Conservation (phyloP, 2,329 filamentous ascomycete genomes). For the Penicillium sclerotiorum region DNA sequence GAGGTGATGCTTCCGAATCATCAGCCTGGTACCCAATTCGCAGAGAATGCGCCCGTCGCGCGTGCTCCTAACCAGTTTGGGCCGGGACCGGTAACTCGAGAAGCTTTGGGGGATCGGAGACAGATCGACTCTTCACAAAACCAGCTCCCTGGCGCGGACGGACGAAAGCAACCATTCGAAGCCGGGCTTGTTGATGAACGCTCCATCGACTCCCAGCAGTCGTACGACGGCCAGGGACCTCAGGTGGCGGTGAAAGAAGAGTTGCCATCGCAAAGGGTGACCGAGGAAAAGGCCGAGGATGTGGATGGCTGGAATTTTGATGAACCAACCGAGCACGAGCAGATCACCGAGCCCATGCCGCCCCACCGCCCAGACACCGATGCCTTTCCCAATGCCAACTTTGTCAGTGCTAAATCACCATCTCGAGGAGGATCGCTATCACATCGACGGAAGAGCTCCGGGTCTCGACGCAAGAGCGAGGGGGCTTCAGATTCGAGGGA, state of each 20-base stretch:
- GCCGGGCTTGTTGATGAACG: constrained; percentile 54
- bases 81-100: constrained; percentile 42
- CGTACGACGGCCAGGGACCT: constrained; percentile 61
- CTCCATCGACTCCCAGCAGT: constrained; percentile 60
- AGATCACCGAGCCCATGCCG: constrained; percentile 49
- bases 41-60: constrained; percentile 43
- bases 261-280: constrained; percentile 46
- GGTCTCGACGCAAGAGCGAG: constrained; percentile 66
- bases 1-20: constrained; percentile 61
- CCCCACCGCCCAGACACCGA: constrained; percentile 79
- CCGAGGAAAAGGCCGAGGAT: constrained; percentile 54
- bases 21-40: constrained; percentile 57
- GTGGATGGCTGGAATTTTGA: constrained; percentile 92
- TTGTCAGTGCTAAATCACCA: constrained; percentile 79
- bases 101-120: constrained; percentile 45
- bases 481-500: constrained; percentile 66
- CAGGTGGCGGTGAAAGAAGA: constrained; percentile 52
- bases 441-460: constrained; percentile 79
- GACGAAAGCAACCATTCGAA: constrained; percentile 51
- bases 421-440: constrained; percentile 65
- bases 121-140: constrained; percentile 46
- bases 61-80: constrained; percentile 48
- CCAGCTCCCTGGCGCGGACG: constrained; percentile 58
- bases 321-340: constrained; percentile 63
- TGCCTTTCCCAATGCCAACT: constrained; percentile 77